Evolutionary conservation across 1,284 basidiomycete species (phyloP), one percentile per base, ranked within the genome.

Genomic region (Phlebopus sp.): DNA sequence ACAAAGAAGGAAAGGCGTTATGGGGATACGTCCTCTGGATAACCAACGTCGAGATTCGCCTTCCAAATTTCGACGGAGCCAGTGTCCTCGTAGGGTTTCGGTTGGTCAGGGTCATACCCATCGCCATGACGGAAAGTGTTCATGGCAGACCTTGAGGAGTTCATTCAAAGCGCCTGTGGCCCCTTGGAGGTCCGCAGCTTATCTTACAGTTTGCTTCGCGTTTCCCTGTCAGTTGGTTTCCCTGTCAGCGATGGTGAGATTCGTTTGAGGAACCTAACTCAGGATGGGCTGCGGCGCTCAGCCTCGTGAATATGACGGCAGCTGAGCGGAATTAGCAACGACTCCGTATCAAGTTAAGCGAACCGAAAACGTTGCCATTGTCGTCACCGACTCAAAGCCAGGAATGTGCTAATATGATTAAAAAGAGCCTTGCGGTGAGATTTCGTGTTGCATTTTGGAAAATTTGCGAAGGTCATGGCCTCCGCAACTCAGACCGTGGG

Each of bases 301-400:
- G 13, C n/a, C 4, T 25, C 15, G 37, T 31, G 21, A 15, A 39
- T 2, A 15, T n/a, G 18, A 45, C 46, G 64, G 60, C 25, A 37
- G n/a, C 62, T 62, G 57, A 51, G 61, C 60, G 60, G 63, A 60
- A 40, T 46, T 61, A 57, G 41, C 27, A 4, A 46, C 10, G 7
- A 29, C 7, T 8, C 19, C 31, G 13, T 43, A 32, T 34, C 27
- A 21, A 19, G 39, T 15, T 42, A 50, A 54, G 53, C 46, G 45
- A 51, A 10, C 47, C 42, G 42, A 47, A 41, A 43, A 44, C 17
- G 9, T 23, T 23, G 21, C 18, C 27, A 11, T 9, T 29, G 27
- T 29, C 27, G 30, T 14, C 21, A 3, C 18, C 23, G 18, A 49
- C 36, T 32, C 14, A 2, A n/a, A 37, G 55, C 44, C 50, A 41